These are phyloP conservation scores for Pichia membranifaciens DNA, from an alignment of 805 yeast genomes.

Conservation along the genomic window DNA sequence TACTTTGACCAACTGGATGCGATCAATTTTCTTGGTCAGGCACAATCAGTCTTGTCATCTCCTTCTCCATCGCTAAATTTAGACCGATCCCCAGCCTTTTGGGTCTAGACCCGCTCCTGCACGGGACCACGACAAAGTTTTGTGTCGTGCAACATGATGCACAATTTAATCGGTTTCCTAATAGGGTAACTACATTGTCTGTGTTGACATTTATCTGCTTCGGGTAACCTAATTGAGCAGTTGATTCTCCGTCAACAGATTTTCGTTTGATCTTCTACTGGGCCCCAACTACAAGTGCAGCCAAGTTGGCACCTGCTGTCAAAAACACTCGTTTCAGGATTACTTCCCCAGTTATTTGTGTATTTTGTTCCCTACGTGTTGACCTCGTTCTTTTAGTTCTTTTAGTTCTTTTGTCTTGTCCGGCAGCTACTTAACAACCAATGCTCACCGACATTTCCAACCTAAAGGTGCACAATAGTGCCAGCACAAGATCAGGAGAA, in stretches of 20 bases:
- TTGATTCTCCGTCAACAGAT: not conserved
- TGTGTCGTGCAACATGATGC: not conserved
- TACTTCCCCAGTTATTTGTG: too few species aligned
- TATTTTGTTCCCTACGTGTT: not conserved
- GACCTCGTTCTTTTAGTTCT: not conserved
- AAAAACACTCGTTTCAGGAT: too few species aligned
- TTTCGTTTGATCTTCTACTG: not conserved
- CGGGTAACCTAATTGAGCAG: not conserved
- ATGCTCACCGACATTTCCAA: constrained; percentile 19
- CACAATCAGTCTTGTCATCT: too few species aligned
- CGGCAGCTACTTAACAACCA: not conserved
- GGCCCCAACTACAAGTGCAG: not conserved
- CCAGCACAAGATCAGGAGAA: too few species aligned
- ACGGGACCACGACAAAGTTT: not conserved
- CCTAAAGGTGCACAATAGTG: not conserved
- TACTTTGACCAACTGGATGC: too few species aligned
- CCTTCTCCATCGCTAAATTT: too few species aligned
- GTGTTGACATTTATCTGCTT: not conserved
- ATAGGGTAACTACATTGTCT: constrained; percentile 1
- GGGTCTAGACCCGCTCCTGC: too few species aligned
- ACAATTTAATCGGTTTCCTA: not conserved
- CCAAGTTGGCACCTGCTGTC: too few species aligned
- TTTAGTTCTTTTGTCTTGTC: not conserved
- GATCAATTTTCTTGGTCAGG: too few species aligned
- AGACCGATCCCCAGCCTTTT: too few species aligned